phyloP scores from a whole-genome alignment of 306 rosid species.

The Pueraria montana region DNA sequence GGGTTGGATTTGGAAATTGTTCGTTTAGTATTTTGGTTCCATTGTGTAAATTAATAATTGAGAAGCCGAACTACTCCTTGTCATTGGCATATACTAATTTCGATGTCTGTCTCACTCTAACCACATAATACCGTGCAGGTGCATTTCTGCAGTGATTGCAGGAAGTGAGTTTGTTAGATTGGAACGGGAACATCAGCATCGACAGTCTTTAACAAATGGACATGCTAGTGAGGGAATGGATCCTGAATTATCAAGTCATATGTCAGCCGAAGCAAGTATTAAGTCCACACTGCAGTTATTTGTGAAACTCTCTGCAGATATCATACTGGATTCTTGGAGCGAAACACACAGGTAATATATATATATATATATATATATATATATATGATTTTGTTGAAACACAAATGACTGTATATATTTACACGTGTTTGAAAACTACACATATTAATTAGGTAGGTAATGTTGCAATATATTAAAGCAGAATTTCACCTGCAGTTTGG shows the following conservation, averaged over 20 bases:
- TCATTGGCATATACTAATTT: slow-evolving; percentile 3
- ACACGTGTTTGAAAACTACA: not conserved
- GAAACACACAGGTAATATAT: slow-evolving; percentile 72
- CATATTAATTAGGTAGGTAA: not conserved
- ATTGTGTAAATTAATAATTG: slow-evolving; percentile 20
- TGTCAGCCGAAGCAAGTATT: slow-evolving; percentile 87
- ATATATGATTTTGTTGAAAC: slow-evolving; percentile 1
- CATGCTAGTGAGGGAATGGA: slow-evolving; percentile 66
- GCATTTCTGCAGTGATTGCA: slow-evolving; percentile 89
- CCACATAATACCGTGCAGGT: slow-evolving; percentile 67
- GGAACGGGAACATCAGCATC: slow-evolving; percentile 84
- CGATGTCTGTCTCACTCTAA: slow-evolving; percentile 29
- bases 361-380: not conserved
- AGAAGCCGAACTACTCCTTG: slow-evolving; percentile 27
- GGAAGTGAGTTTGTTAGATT: slow-evolving; percentile 95
- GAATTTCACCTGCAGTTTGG: slow-evolving; percentile 14
- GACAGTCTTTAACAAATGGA: slow-evolving; percentile 75
- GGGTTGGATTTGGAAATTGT: slow-evolving; percentile 26
- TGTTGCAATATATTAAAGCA: slow-evolving; percentile 13
- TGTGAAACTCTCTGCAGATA: slow-evolving; percentile 82
- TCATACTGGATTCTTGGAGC: slow-evolving; percentile 88
- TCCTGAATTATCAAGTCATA: slow-evolving; percentile 67
- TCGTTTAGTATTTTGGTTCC: slow-evolving; percentile 37
- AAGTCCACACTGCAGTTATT: slow-evolving; percentile 93
- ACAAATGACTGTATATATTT: not conserved